These are phyloP conservation scores for Aspergillus indologenus DNA, from an alignment of 495 filamentous ascomycete species.

Conservation along the genomic window DNA sequence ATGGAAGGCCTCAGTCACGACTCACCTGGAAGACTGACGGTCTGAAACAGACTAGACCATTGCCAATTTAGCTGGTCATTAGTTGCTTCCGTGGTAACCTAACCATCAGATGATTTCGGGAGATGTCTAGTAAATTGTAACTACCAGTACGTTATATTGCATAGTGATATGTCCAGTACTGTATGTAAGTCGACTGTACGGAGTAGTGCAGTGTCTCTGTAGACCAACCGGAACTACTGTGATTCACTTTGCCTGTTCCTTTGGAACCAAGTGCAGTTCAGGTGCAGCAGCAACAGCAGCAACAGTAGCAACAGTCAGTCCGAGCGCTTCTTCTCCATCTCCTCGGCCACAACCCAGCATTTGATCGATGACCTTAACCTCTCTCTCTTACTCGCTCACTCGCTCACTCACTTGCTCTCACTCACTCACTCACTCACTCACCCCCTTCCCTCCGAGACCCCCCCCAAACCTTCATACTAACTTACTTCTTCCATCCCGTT, in stretches of 20 bases:
- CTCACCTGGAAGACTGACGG: no score
- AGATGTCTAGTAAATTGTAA: no score
- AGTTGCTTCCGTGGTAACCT: no score
- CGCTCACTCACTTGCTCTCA: neutral
- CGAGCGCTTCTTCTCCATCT: conserved; percentile 20
- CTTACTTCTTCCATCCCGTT: neutral
- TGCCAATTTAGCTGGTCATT: no score
- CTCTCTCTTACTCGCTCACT: conserved; percentile 6
- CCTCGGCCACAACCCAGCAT: conserved; percentile 17
- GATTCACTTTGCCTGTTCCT: neutral
- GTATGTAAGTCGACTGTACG: no score
- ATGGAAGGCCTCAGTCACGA: no score
- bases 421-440: neutral
- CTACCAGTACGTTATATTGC: no score
- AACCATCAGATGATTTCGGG: neutral
- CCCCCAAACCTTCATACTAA: neutral
- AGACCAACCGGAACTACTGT: no score
- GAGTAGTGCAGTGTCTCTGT: no score
- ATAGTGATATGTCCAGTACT: no score
- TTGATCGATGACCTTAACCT: conserved; percentile 10
- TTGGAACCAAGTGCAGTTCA: no score
- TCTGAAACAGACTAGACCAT: neutral
- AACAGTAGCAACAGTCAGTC: conserved; percentile 14
- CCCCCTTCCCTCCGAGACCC: neutral
- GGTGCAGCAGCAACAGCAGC: conserved; percentile 16